Evolutionary conservation across 805 yeast genomes (phyloP).

Genomic region (Ogataea zsoltii): DNA sequence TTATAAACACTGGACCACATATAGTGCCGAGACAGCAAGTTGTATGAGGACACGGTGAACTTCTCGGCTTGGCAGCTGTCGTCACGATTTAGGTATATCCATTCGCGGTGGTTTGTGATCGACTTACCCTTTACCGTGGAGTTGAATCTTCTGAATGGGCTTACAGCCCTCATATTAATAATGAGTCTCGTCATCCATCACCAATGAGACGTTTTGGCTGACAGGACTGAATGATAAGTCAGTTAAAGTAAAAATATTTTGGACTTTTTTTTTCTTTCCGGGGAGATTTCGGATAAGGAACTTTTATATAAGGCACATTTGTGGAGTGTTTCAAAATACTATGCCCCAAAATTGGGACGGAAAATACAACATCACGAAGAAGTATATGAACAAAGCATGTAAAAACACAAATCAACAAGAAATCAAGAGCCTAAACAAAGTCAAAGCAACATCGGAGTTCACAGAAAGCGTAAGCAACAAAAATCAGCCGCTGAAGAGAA

Average conservation of each 20-base stretch:
- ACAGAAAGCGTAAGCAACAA: neutral
- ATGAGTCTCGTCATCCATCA: neutral
- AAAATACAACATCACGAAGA: neutral
- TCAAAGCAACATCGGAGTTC: neutral
- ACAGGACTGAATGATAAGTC: too few relatives aligned
- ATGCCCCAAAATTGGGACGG: neutral
- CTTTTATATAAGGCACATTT: too few relatives aligned
- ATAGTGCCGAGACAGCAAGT: slow-evolving; percentile 44
- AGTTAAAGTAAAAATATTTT: too few relatives aligned
- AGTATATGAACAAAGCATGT: slow-evolving; percentile 4
- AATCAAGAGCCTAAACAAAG: slow-evolving; percentile 3
- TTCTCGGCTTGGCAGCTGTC: slow-evolving; percentile 9
- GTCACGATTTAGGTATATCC: slow-evolving; percentile 13
- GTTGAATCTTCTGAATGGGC: slow-evolving; percentile 2
- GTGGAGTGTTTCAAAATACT: neutral
- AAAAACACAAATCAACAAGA: slow-evolving; percentile 3
- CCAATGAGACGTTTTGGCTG: too few relatives aligned
- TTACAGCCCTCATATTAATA: neutral
- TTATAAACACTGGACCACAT: slow-evolving; percentile 60
- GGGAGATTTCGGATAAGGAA: slow-evolving; percentile 1
- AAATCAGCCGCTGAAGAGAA: neutral
- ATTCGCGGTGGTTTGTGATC: slow-evolving; percentile 24
- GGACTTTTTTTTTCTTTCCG: neutral
- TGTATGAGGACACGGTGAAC: slow-evolving; percentile 36
- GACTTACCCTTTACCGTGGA: slow-evolving; percentile 15